Base-by-base conservation (phyloP, 2,329 filamentous ascomycete species). In the Monosporascus sp. region DNA sequence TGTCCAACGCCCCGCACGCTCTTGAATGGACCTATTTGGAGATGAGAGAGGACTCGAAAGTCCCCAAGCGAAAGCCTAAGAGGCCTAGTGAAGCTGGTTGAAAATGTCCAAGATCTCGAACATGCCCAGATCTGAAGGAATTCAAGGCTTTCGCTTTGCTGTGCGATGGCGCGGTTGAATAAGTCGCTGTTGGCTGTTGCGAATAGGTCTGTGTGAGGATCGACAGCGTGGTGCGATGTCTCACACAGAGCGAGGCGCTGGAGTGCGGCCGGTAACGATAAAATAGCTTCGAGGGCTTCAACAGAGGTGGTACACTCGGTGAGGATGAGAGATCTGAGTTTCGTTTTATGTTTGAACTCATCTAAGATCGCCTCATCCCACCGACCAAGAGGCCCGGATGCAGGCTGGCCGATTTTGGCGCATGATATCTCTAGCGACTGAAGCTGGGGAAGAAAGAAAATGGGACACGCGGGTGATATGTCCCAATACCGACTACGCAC, bases 381-480 rank as follows among this genome's bases (percentile, higher is more conserved):
- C 17, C 1, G 38, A 3, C 35, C 37, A 19, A 27, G 22, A 20
- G 31, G 9, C 2, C 37, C 37, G 19, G 38, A 20, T n/a, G 22
- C 35, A 14, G 22, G 40, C 40, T 56, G 50, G 11, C 52, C 48
- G 19, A 59, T 50, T 7, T 31, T 52, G 22, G 52, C 55, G 31
- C 53, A 56, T 8, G 55, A 58, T 49, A 59, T 58, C 44, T 58
- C 52, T 14, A 59, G 55, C 17, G 50, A 59, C 17, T 52, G 22
- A 5, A 59, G 55, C n/a, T 50, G 37, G 3, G 55, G 52, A 11
- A 59, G 50, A 20, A 59, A 45, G 24, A 59, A 59, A 7, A 59
- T 54, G 19, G 57, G 52, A 46, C 46, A 54, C 4, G 46, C 27
- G 7, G 57, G 48, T 14, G 53, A 44, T 52, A 58, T 51, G 14